Evolutionary conservation across 495 filamentous ascomycete genomes (phyloP).

Genomic region (Talaromyces thailandensis): DNA sequence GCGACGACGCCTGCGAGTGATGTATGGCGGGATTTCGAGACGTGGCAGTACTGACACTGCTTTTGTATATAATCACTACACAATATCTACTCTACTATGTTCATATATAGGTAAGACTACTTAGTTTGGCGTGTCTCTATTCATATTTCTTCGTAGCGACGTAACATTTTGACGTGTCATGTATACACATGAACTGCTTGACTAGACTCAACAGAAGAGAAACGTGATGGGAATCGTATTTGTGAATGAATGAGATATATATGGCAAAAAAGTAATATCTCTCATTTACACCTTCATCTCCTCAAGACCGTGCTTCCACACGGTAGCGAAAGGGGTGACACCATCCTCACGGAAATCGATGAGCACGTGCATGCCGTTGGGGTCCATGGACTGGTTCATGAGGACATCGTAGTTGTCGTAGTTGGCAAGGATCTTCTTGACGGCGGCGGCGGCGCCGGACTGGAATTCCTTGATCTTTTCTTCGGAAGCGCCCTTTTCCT

Average conservation of each 20-base stretch:
- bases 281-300: conserved; percentile 80
- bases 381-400: conserved; percentile 82
- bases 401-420: conserved; percentile 96
- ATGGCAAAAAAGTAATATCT: background rate
- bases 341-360: conserved; percentile 98
- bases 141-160: conserved; percentile 4
- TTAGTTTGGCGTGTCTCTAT: background rate
- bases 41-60: background rate
- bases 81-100: background rate
- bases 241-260: background rate
- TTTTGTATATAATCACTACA: background rate
- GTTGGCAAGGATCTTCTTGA: conserved; percentile 69
- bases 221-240: background rate
- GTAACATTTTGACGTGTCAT: conserved; percentile 1
- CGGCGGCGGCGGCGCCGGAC: conserved; percentile 56
- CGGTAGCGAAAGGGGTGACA: conserved; percentile 73
- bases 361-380: conserved; percentile 89
- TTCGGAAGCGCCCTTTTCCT: conserved; percentile 47
- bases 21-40: conserved; percentile 3
- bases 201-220: background rate
- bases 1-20: conserved; percentile 3
- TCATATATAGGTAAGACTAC: background rate
- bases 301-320: conserved; percentile 93
- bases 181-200: background rate
- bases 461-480: conserved; percentile 70